These are phyloP conservation scores for Acorus gramineus DNA, from an alignment of 106 monocot species.

Conservation along the genomic window DNA sequence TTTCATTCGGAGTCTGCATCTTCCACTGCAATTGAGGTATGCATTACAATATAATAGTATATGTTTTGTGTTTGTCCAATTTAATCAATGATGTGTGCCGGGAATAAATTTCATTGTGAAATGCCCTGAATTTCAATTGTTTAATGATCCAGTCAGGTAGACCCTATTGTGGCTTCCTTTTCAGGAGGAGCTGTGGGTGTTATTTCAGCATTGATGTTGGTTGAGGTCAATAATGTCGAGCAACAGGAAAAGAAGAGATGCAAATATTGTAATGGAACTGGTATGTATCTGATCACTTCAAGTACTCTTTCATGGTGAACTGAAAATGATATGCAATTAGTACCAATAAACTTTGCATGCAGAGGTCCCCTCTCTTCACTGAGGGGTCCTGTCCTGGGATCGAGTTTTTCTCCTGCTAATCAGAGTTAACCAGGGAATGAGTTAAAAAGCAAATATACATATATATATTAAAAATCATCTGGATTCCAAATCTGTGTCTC, in stretches of 20 bases:
- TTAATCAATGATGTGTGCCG: too few relatives aligned
- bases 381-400: too few relatives aligned
- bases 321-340: too few relatives aligned
- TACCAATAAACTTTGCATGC: too few relatives aligned
- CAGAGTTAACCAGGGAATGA: too few relatives aligned
- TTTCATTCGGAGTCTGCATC: conserved; percentile 77
- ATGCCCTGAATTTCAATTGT: neutral
- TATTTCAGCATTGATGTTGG: conserved; percentile 84
- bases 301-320: too few relatives aligned
- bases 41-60: neutral
- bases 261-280: conserved; percentile 87
- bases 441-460: too few relatives aligned
- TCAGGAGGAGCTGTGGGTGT: conserved; percentile 93
- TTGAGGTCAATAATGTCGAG: conserved; percentile 84
- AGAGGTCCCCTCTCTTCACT: too few relatives aligned
- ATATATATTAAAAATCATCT: too few relatives aligned
- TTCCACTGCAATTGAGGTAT: conserved; percentile 82
- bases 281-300: conserved; percentile 17
- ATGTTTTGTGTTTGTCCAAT: neutral
- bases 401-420: too few relatives aligned
- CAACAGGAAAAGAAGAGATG: conserved; percentile 90
- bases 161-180: conserved; percentile 92
- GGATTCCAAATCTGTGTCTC: too few relatives aligned
- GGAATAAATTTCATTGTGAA: too few relatives aligned
- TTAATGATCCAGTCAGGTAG: conserved; percentile 69